Percentiles rank a stretch among this genome's conserved stretches.
Conservation (phyloP, 257 asterid genomes). For the Nicotiana obtusifolia region DNA sequence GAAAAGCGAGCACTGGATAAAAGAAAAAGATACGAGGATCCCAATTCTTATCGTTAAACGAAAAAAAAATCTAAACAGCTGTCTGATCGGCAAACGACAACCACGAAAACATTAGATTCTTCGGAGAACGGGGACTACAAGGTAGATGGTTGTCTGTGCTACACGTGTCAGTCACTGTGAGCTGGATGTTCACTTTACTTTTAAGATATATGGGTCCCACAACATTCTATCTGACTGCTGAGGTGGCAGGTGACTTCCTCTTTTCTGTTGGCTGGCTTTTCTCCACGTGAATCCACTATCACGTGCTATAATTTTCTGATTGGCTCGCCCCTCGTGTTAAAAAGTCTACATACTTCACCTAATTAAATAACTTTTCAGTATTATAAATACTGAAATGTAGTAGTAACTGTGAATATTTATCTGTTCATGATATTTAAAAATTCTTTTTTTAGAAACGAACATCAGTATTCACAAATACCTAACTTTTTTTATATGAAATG, state of each 20-base stretch:
- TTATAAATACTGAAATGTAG: no score
- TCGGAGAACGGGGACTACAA: neutral
- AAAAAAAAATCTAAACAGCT: conserved; percentile 1
- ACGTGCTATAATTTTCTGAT: neutral
- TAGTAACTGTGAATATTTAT: no score
- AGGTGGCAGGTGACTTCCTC: conserved; percentile 25
- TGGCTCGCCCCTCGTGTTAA: neutral
- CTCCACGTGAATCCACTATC: conserved; percentile 19
- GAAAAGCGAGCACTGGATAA: conserved; percentile 11
- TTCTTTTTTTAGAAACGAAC: no score
- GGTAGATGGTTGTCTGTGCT: conserved; percentile 5
- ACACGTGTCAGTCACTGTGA: conserved; percentile 28
- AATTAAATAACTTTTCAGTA: neutral
- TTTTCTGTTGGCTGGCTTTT: conserved; percentile 4
- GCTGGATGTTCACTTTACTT: conserved; percentile 21
- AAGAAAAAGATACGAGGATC: conserved; percentile 35
- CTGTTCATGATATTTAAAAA: no score
- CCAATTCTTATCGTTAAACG: conserved; percentile 30
- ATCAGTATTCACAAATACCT: neutral
- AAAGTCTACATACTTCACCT: neutral
- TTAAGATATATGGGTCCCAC: conserved; percentile 32
- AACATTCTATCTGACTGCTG: conserved; percentile 1
- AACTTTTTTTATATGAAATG: neutral
- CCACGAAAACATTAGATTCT: conserved; percentile 38
- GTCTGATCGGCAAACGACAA: conserved; percentile 24